Base-by-base conservation (phyloP, 1,139 yeast genomes). In the Citeromyces siamensis region DNA sequence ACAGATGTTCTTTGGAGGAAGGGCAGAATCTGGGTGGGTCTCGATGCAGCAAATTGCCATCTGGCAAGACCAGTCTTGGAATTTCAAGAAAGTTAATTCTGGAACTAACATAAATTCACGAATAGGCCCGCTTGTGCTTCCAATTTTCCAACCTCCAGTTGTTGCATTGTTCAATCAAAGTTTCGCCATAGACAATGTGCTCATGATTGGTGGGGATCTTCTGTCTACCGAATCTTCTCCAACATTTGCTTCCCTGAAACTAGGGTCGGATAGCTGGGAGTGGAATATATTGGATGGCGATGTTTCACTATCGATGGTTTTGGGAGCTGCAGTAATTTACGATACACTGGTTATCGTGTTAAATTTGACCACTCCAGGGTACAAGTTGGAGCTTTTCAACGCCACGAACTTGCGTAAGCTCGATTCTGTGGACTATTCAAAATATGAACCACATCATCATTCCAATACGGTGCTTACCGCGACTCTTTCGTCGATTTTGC, bases 31-130 rank as follows among this genome's bases (percentile, higher is more conserved):
- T 6, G 78, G 78, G 0, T 74, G 81, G 79, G 68, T 75, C 26
- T 65, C 70, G 39, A 65, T 75, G 70, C 63, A 64, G 45, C 82
- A 75, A 50, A 51, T 74, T 5, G 81, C 82, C 0, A 47, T 72
- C 2, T 75, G 79, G 77, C 71, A 70, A 42, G 68, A 67, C 39
- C 61, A 60, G 36, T 57, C 77, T 2, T 76, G 84, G 84, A 62
- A 75, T 3, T 75, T 71, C 49, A 59, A 60, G 39, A 51, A 60
- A 1, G 57, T 62, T 1, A 44, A 58, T 2, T 52, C 57, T 3
- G 46, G 44, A 6, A 51, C 50, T 14, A 13, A 23, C 13, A 60
- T 73, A 3, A 71, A 68, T 41, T 59, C 78, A 9, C 57, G 82
- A 37, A 60, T 62, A 2, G 50, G 55, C 29, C 59, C 79, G 0